Conservation (phyloP, 1,284 basidiomycete genomes). For the Stygiomarasmius scandens region DNA sequence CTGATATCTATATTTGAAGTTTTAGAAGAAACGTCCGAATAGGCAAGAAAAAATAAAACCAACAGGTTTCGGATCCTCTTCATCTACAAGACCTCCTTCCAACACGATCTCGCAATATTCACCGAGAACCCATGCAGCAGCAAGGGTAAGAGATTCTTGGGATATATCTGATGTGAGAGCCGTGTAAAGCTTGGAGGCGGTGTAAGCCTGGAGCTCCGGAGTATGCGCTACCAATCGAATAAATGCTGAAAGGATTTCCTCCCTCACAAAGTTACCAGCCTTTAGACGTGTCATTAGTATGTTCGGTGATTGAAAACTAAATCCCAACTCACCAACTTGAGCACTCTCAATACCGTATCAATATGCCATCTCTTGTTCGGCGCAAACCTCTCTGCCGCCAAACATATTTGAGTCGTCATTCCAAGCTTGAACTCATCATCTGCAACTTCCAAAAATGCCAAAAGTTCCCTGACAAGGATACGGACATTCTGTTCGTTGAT, state of each 20-base stretch:
- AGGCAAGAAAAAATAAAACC: slow-evolving; percentile 20
- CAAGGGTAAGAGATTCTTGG: slow-evolving; percentile 93
- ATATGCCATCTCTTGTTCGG: slow-evolving; percentile 99
- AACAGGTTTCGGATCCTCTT: slow-evolving; percentile 78
- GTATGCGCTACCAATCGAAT: slow-evolving; percentile 97
- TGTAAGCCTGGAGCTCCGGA: slow-evolving; percentile 95
- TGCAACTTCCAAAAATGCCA: slow-evolving; percentile 96
- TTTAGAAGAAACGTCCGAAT: neutral
- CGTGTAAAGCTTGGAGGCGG: slow-evolving; percentile 89
- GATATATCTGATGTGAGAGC: slow-evolving; percentile 92
- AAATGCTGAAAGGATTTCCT: slow-evolving; percentile 95
- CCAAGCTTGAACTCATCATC: slow-evolving; percentile 99
- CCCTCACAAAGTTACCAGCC: slow-evolving; percentile 99
- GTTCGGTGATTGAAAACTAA: neutral
- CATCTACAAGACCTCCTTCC: slow-evolving; percentile 87
- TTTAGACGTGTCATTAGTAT: slow-evolving; percentile 30
- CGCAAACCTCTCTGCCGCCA: slow-evolving; percentile 95
- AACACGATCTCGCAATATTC: slow-evolving; percentile 94
- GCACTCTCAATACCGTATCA: slow-evolving; percentile 91
- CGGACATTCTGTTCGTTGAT: slow-evolving; percentile 97
- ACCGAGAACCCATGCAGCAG: slow-evolving; percentile 94
- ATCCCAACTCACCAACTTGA: slow-evolving; percentile 76
- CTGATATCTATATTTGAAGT: slow-evolving; percentile 56
- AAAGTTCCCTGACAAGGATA: slow-evolving; percentile 88
- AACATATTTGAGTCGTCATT: slow-evolving; percentile 96